Conservation (phyloP, 73 alveolate species). For the Symbiodinium natans region DNA sequence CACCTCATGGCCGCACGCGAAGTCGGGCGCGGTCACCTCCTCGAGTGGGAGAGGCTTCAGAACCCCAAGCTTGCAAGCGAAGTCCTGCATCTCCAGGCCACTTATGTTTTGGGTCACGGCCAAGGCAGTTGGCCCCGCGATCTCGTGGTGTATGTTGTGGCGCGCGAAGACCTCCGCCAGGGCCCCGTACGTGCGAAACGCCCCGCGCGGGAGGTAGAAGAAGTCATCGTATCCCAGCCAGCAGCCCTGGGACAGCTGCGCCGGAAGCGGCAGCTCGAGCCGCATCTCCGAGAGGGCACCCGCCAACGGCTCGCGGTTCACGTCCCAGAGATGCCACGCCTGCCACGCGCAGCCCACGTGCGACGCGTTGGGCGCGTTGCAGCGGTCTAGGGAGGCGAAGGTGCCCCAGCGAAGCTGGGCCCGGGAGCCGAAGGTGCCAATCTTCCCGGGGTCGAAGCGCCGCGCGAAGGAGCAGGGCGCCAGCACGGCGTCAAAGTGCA, state of each 20-base stretch:
- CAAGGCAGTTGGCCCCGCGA: neutral
- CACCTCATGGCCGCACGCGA: slow-evolving; percentile 1
- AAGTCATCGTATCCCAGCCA: neutral
- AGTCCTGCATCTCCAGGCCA: slow-evolving; percentile 9
- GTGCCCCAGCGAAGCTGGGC: neutral
- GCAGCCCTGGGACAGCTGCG: neutral
- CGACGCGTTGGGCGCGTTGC: neutral
- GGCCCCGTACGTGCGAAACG: neutral
- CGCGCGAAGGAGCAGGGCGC: neutral
- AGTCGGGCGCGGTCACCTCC: slow-evolving; percentile 9
- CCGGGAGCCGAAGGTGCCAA: neutral
- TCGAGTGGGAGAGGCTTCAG: neutral
- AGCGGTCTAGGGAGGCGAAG: neutral
- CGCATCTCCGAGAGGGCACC: neutral
- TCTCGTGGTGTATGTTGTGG: neutral
- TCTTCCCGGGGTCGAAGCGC: neutral
- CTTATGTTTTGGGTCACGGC: neutral
- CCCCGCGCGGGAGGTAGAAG: neutral
- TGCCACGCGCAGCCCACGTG: neutral
- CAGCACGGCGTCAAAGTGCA: slow-evolving; percentile 23
- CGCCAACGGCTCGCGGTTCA: neutral
- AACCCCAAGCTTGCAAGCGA: neutral
- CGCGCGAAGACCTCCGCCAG: neutral
- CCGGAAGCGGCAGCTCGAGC: neutral
- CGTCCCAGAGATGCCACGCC: neutral